phyloP scores from a whole-genome alignment of 768 basidiomycete species.

The Pholiota microspora region DNA sequence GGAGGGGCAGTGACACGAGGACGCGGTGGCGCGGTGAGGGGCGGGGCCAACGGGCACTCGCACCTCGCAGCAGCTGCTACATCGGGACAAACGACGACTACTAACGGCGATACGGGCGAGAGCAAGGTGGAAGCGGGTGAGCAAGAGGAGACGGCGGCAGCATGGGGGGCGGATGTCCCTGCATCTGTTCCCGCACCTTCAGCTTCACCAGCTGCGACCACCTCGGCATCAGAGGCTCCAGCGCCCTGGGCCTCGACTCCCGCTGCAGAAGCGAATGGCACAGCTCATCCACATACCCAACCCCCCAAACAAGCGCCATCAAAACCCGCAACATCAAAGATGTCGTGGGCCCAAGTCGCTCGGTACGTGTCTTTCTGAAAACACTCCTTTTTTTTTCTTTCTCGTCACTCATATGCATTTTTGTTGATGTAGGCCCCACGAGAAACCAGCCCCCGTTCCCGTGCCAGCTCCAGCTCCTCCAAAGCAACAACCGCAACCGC shows the following conservation, averaged over 20 bases:
- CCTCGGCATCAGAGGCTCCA: conserved; percentile 30
- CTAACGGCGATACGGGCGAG: no score
- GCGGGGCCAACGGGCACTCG: conserved; percentile 40
- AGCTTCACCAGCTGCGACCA: conserved; percentile 29
- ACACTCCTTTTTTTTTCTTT: not conserved
- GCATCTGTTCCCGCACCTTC: conserved; percentile 26
- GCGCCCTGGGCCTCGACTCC: conserved; percentile 30
- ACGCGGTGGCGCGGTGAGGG: conserved; percentile 48
- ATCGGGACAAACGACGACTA: no score
- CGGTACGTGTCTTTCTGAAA: conserved; percentile 48
- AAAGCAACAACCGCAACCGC: conserved; percentile 24
- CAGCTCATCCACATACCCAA: conserved; percentile 15
- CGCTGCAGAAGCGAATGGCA: conserved; percentile 37
- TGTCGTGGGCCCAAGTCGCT: conserved; percentile 87
- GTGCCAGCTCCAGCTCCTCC: conserved; percentile 38
- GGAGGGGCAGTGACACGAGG: conserved; percentile 48
- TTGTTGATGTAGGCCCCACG: conserved; percentile 49
- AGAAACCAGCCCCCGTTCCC: conserved; percentile 47
- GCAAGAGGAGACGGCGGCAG: conserved; percentile 13
- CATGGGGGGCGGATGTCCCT: conserved; percentile 23
- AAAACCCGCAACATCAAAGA: conserved; percentile 69
- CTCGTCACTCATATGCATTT: not conserved
- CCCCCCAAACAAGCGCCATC: conserved; percentile 40
- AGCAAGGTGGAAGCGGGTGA: no score
- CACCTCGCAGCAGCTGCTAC: conserved; percentile 28